Base-by-base conservation (phyloP, 2,329 filamentous ascomycete genomes). In the Furcasterigmium sp. region DNA sequence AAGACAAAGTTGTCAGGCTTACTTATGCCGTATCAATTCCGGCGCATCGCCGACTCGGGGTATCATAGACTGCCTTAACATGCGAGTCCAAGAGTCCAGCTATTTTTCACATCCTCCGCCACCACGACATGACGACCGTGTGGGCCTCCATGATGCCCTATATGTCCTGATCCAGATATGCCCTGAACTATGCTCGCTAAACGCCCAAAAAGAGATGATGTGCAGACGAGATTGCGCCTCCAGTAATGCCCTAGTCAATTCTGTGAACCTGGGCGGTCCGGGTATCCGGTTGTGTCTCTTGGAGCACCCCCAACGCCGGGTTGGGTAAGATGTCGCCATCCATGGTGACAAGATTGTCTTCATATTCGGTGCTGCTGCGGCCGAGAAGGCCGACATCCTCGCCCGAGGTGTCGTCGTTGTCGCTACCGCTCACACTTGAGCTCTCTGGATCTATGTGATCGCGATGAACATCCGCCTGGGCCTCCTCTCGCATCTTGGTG, bases 401-500 rank as follows among this genome's bases (percentile, higher is more conserved):
- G 11, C 65, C 61, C 20, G 63, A 63, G 4, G 65, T 64, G 7
- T 64, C 67, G 26, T 67, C 65, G 26, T 65, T 65, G 19, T 72
- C 72, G 13, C 57, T 52, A 32, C 70, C 67, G 51, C 65, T 70
- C 20, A 54, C 61, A 40, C 56, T 63, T 23, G 62, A 63, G 46
- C 59, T 68, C 8, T 62, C 58, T 10, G 53, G 50, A 6, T 56
- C 60, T 45, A 61, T 55, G 44, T 68, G 67, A 23, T 58, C 63
- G 8, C 59, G 59, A 41, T 78, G 74, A 2, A 72, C 73, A 21
- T 73, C 68, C 26, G 63, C 57, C 54, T 72, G 72, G 2, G 90
- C 88, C 11, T 95, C 87, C 43, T 77, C 68, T 37, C 87, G 78
- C 93, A 98, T 96, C 64, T 87, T 88, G 39, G 72, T 75, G 50